Conservation (phyloP, 352 stramenopile genomes). For the Phytophthora uliginosa region DNA sequence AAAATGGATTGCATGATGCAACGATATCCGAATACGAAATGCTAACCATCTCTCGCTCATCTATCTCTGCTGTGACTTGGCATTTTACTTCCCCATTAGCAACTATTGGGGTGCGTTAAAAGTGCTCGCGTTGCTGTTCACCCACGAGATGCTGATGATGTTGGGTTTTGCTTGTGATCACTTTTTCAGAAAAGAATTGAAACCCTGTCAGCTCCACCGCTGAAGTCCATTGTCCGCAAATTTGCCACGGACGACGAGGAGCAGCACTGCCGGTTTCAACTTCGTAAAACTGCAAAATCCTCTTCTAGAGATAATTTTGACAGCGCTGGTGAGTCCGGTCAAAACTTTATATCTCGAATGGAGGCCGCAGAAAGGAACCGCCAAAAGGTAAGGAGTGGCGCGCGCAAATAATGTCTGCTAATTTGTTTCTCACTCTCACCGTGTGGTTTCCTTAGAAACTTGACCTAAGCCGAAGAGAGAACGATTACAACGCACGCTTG, state of each 20-base stretch:
- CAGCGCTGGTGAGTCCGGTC: slow-evolving; percentile 31
- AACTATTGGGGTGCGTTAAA: slow-evolving; percentile 36
- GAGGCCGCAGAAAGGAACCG: slow-evolving; percentile 82
- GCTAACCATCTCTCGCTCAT: slow-evolving; percentile 9
- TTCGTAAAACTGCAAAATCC: slow-evolving; percentile 33
- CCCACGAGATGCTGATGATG: neutral
- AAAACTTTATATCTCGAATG: slow-evolving; percentile 79
- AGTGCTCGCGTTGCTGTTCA: neutral
- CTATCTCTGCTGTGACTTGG: neutral
- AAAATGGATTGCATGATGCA: neutral
- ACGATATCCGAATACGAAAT: neutral
- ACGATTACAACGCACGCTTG: slow-evolving; percentile 75
- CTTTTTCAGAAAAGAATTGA: slow-evolving; percentile 71
- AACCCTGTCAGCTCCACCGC: slow-evolving; percentile 59
- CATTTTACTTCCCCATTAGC: slow-evolving; percentile 11
- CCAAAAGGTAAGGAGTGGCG: slow-evolving; percentile 59
- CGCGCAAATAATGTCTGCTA: neutral
- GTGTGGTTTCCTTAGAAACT: slow-evolving; percentile 58
- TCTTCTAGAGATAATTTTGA: slow-evolving; percentile 43
- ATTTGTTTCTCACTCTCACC: slow-evolving; percentile 5
- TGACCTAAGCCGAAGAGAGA: slow-evolving; percentile 75
- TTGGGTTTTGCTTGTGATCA: neutral
- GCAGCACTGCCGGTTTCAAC: slow-evolving; percentile 76
- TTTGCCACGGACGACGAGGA: slow-evolving; percentile 83
- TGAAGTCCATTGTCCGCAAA: slow-evolving; percentile 47